These are phyloP conservation scores for Lipomyces mesembrius DNA, from an alignment of 805 yeast species.

Conservation along the genomic window DNA sequence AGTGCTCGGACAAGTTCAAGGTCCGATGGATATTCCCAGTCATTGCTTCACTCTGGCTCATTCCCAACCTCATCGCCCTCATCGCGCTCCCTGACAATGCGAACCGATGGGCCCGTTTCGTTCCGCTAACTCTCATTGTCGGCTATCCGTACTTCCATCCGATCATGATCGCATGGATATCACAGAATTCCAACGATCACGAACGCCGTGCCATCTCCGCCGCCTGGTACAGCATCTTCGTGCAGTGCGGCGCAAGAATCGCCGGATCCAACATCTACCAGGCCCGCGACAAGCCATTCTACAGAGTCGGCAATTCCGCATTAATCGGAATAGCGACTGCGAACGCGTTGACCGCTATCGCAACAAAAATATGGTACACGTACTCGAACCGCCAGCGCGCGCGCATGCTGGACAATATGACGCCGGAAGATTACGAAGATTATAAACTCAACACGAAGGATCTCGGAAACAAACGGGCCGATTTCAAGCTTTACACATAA, in stretches of 20 bases:
- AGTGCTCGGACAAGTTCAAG: slow-evolving; percentile 28
- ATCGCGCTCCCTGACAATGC: slow-evolving; percentile 22
- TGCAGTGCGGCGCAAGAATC: slow-evolving; percentile 63
- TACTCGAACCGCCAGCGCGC: slow-evolving; percentile 48
- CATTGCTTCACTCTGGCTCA: slow-evolving; percentile 29
- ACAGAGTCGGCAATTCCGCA: slow-evolving; percentile 58
- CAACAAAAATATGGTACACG: slow-evolving; percentile 45
- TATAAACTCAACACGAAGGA: slow-evolving; percentile 56
- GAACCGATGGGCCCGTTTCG: slow-evolving; percentile 36
- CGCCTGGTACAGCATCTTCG: slow-evolving; percentile 66
- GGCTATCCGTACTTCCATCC: slow-evolving; percentile 59
- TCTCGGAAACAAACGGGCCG: slow-evolving; percentile 63
- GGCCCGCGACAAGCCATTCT: slow-evolving; percentile 60
- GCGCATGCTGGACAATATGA: slow-evolving; percentile 55
- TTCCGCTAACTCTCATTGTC: slow-evolving; percentile 43
- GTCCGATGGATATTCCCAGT: slow-evolving; percentile 34
- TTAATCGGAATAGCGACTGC: slow-evolving; percentile 39
- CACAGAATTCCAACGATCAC: slow-evolving; percentile 65
- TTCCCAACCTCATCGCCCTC: slow-evolving; percentile 41
- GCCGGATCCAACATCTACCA: slow-evolving; percentile 62
- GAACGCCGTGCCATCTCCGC: slow-evolving; percentile 66
- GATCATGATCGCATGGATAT: slow-evolving; percentile 61
- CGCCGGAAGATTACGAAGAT: slow-evolving; percentile 53
- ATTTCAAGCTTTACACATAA: slow-evolving; percentile 45
- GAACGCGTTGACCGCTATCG: slow-evolving; percentile 39